These are phyloP conservation scores for Aspergillus clavatus DNA, from an alignment of 2,329 filamentous ascomycete species.

Conservation along the genomic window DNA sequence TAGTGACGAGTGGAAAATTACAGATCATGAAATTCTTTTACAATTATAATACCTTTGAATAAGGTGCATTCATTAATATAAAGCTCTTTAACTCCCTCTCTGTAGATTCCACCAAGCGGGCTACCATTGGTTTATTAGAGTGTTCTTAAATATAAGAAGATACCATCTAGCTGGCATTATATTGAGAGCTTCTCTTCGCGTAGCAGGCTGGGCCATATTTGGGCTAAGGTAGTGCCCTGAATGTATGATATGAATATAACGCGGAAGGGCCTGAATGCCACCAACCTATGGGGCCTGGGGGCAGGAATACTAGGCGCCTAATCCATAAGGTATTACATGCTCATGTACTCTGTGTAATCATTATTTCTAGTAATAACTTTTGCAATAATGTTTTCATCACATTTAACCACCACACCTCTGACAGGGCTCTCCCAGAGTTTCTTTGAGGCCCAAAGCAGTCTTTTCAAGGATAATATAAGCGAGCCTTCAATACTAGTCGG, in stretches of 20 bases:
- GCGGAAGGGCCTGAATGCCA: constrained; percentile 18
- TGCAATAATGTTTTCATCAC: constrained; percentile 16
- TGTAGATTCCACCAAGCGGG: constrained; percentile 21
- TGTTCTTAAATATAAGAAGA: constrained; percentile 15
- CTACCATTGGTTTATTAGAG: constrained; percentile 13
- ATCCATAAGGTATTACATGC: constrained; percentile 22
- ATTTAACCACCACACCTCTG: constrained; percentile 22
- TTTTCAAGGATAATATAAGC: constrained; percentile 14
- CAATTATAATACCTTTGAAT: constrained; percentile 21
- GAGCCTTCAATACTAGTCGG: constrained; percentile 6
- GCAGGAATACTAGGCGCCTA: constrained; percentile 22
- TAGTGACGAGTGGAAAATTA: constrained; percentile 19
- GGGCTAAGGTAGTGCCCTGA: constrained; percentile 15
- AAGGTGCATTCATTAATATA: constrained; percentile 15
- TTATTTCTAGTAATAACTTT: constrained; percentile 16
- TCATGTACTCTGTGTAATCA: constrained; percentile 25
- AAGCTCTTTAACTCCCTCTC: constrained; percentile 24
- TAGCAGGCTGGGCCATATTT: constrained; percentile 21
- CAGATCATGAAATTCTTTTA: constrained; percentile 16
- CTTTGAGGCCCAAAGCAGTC: constrained; percentile 18
- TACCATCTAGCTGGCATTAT: constrained; percentile 14
- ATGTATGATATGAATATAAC: constrained; percentile 29
- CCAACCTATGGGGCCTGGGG: constrained; percentile 25
- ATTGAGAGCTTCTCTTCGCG: constrained; percentile 19
- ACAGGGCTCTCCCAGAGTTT: constrained; percentile 20